Percentiles rank a stretch among this genome's conserved stretches.
phyloP scores from a whole-genome alignment of 768 basidiomycete genomes.

The Boletellus ananiceps region DNA sequence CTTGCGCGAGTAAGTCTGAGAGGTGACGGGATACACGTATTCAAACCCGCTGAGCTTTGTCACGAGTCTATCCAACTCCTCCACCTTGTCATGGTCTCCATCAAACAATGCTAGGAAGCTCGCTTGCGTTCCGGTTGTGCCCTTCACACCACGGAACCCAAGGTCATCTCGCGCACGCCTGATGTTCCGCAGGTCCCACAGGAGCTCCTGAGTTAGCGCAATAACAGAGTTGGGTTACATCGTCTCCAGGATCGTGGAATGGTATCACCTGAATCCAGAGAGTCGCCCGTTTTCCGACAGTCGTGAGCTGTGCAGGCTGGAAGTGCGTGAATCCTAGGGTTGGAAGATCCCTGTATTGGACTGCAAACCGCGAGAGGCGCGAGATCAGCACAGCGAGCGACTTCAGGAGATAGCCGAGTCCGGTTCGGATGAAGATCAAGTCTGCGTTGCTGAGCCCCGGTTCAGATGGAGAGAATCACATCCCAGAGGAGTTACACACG shows the following conservation, averaged over 20 bases:
- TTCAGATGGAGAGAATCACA: constrained; percentile 10
- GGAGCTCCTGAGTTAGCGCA: constrained; percentile 57
- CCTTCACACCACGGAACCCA: constrained; percentile 97
- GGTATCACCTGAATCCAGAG: constrained; percentile 84
- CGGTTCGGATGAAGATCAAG: constrained; percentile 91
- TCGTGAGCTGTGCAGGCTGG: constrained; percentile 97
- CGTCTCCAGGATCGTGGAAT: not conserved
- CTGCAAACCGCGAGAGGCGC: constrained; percentile 80
- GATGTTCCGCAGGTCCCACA: constrained; percentile 95
- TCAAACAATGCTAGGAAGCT: constrained; percentile 93
- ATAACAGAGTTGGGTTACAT: not conserved
- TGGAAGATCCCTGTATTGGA: constrained; percentile 81
- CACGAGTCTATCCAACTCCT: constrained; percentile 82
- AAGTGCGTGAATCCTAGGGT: constrained; percentile 98
- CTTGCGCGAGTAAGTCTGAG: constrained; percentile 98
- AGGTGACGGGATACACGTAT: constrained; percentile 96
- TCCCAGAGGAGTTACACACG: constrained; percentile 26
- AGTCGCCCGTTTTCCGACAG: constrained; percentile 94
- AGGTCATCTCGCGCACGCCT: constrained; percentile 85
- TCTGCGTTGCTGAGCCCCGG: constrained; percentile 78
- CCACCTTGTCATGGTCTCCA: constrained; percentile 93
- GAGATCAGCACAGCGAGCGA: constrained; percentile 91
- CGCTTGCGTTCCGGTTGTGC: constrained; percentile 98
- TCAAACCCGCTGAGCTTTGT: constrained; percentile 89
- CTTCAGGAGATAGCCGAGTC: constrained; percentile 74